Conservation (phyloP, 2,329 filamentous ascomycete species). For the Alternaria sp. region DNA sequence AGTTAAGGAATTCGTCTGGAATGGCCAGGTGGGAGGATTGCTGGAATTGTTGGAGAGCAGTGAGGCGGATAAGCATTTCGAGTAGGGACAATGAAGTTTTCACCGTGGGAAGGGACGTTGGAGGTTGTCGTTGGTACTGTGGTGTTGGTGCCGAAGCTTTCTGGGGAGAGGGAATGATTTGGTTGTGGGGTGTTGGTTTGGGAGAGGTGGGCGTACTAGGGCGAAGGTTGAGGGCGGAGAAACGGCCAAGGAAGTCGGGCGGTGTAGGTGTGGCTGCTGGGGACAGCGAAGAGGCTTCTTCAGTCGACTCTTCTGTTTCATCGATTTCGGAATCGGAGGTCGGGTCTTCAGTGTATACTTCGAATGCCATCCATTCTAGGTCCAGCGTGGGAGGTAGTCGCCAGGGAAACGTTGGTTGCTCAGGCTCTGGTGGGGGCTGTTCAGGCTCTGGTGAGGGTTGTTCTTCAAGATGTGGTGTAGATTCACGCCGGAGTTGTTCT, state of each 20-base stretch:
- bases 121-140: constrained; percentile 10
- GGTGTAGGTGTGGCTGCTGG: constrained; percentile 31
- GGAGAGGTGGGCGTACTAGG: constrained; percentile 37
- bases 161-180: constrained; percentile 38
- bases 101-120: constrained; percentile 57
- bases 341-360: constrained; percentile 76
- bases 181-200: constrained; percentile 28
- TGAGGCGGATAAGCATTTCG: constrained; percentile 86
- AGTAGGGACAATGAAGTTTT: constrained; percentile 79
- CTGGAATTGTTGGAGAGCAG: constrained; percentile 89
- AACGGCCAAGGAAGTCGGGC: constrained; percentile 52
- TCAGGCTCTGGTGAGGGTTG: constrained; percentile 20
- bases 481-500: constrained; percentile 56
- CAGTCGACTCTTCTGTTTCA: constrained; percentile 36
- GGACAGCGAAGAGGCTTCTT: constrained; percentile 26
- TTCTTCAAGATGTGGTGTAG: constrained; percentile 33
- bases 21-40: constrained; percentile 89
- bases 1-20: constrained; percentile 85
- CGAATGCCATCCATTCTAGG: constrained; percentile 89
- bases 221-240: constrained; percentile 59
- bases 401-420: constrained; percentile 56
- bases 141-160: constrained; percentile 27
- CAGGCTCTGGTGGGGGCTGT: constrained; percentile 19
- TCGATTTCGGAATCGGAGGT: constrained; percentile 64
- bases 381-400: constrained; percentile 78